phyloP scores from a whole-genome alignment of 2,329 filamentous ascomycete genomes.

The Sclerotinia sclerotiorum region DNA sequence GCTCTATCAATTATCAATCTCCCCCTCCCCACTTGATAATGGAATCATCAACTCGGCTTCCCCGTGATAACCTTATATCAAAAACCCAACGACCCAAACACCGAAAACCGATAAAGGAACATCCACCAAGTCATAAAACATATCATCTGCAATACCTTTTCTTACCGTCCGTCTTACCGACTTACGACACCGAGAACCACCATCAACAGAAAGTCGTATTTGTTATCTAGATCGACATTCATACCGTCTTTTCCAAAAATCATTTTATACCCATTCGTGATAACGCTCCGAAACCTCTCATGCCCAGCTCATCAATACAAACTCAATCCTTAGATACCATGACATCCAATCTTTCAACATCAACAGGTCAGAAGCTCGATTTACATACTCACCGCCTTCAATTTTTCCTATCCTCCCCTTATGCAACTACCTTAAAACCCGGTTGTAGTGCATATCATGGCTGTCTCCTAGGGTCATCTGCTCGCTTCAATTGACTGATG shows the following conservation, averaged over 20 bases:
- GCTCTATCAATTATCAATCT: neutral
- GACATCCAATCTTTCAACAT: slow-evolving; percentile 19
- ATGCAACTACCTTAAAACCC: slow-evolving; percentile 27
- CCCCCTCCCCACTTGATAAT: neutral
- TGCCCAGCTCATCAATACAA: slow-evolving; percentile 18
- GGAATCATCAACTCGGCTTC: slow-evolving; percentile 3
- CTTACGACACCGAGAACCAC: neutral
- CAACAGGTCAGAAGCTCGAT: slow-evolving; percentile 28
- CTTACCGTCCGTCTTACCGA: neutral
- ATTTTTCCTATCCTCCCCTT: slow-evolving; percentile 18
- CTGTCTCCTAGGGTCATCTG: slow-evolving; percentile 31
- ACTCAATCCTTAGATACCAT: slow-evolving; percentile 18
- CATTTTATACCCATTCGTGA: slow-evolving; percentile 23
- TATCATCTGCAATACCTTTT: slow-evolving; percentile 7
- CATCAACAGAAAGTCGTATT: neutral
- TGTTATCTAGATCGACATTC: slow-evolving; percentile 18
- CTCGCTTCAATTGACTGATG: slow-evolving; percentile 33
- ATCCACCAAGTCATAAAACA: neutral
- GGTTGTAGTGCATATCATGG: slow-evolving; percentile 33
- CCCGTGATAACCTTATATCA: slow-evolving; percentile 2
- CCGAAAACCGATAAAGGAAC: neutral
- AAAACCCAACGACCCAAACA: neutral
- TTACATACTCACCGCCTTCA: slow-evolving; percentile 26
- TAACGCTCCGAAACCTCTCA: slow-evolving; percentile 17
- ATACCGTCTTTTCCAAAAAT: slow-evolving; percentile 15